These are phyloP conservation scores for Penicillium nucicola DNA, from an alignment of 495 filamentous ascomycete species.

Conservation along the genomic window DNA sequence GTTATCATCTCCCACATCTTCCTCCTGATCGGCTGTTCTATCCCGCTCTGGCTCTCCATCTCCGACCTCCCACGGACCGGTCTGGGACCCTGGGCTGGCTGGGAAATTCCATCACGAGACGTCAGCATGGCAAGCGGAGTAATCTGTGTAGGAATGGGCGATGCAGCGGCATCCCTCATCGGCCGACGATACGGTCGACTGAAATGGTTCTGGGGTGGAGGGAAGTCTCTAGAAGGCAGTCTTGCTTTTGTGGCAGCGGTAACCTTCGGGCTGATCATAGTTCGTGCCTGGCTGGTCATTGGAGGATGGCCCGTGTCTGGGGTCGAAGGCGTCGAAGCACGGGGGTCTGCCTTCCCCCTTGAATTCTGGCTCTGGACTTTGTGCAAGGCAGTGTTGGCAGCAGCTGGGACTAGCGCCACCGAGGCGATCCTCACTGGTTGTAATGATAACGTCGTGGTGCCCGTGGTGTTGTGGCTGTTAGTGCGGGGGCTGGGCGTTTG, in stretches of 20 bases:
- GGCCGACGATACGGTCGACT: conserved; percentile 80
- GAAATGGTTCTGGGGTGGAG: conserved; percentile 97
- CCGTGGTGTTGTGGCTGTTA: conserved; percentile 88
- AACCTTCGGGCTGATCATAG: conserved; percentile 64
- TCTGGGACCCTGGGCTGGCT: conserved; percentile 55
- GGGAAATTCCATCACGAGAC: conserved; percentile 68
- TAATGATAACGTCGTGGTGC: conserved; percentile 98
- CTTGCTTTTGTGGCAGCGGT: conserved; percentile 82
- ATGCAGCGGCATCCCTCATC: conserved; percentile 90
- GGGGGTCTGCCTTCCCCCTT: conserved; percentile 10
- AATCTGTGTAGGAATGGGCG: conserved; percentile 91
- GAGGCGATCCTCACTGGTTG: conserved; percentile 95
- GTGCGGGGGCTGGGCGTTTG: conserved; percentile 75
- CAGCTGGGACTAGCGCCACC: conserved; percentile 79
- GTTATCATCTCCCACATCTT: conserved; percentile 97
- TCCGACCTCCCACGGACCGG: conserved; percentile 57
- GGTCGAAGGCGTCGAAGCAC: conserved; percentile 15
- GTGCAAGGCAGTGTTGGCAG: conserved; percentile 64
- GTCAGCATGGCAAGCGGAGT: conserved; percentile 87
- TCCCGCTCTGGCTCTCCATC: conserved; percentile 88
- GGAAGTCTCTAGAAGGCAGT: conserved; percentile 92
- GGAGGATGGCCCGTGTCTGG: conserved; percentile 62
- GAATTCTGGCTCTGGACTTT: conserved; percentile 38
- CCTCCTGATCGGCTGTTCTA: conserved; percentile 90
- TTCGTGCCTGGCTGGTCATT: conserved; percentile 68